Evolutionary conservation across 2,329 filamentous ascomycete genomes (phyloP), one percentile per base, ranked within the genome.

Genomic region (Colletotrichum cereale): DNA sequence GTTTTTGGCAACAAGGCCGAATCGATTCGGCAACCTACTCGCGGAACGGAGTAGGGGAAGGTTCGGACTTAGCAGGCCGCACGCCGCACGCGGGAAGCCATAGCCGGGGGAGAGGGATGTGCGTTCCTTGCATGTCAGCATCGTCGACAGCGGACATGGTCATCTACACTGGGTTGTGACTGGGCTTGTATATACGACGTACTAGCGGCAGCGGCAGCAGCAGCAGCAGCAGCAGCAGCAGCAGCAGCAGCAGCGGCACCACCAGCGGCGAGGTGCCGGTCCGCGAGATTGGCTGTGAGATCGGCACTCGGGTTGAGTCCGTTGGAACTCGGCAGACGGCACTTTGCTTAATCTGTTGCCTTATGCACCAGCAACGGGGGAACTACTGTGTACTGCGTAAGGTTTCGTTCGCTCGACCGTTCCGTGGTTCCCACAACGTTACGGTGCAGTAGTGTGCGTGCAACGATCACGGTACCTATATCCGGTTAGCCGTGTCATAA

Each of bases 321-420:
- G 53, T 56, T 67, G 63, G 67, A 62, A 52, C 57, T 67, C 67
- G 67, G 67, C 67, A 70, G 47, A 61, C 62, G 67, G 67, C 67
- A 71, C 57, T 62, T 67, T 71, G 67, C 57, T 53, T 57, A 67
- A 67, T 62, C 29, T 71, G 56, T 40, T 55, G 63, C 63, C 62
- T 61, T 61, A 56, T 70, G 67, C 62, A 34, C 2, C 58, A 29
- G 26, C 21, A 29, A 24, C 5, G 26, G 24, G 8, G 44, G 31
- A 8, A 8, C 8, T 34, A 34, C 31, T 34, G 4, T 5, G 31
- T 34, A 34, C 31, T 34, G 31, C 31, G 8, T 38, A 38, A 44
- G 38, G 21, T 29, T 42, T 42, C 14, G 40, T 18, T 14, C 38
- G 18, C 26, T 44, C 38, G 18, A 11, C 55, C 18, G 36, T 42